Conservation (phyloP, 2,329 filamentous ascomycete species). For the Ascomycota sp. region DNA sequence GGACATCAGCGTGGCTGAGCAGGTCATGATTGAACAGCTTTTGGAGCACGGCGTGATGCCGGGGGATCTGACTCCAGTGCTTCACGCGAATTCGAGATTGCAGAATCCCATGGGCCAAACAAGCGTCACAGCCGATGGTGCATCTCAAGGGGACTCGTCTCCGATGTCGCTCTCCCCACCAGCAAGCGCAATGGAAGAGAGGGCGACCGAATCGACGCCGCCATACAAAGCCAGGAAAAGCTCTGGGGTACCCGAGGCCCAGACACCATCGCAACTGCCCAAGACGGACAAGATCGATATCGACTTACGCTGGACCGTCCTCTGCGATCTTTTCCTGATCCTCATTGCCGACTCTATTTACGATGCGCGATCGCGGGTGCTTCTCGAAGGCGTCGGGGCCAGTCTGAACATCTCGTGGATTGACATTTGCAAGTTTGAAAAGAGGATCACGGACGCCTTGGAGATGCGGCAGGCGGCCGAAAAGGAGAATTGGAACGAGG, state of each 20-base stretch:
- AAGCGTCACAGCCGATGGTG: conserved; percentile 2
- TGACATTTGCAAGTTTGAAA: conserved; percentile 92
- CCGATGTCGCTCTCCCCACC: conserved; percentile 1
- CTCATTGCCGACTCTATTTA: conserved; percentile 94
- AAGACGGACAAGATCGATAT: conserved; percentile 76
- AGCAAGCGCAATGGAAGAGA: conserved; percentile 17
- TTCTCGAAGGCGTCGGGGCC: conserved; percentile 66
- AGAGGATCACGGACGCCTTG: conserved; percentile 83
- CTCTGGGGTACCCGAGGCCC: conserved; percentile 58
- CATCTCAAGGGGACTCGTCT: conserved; percentile 6
- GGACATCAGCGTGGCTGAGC: conserved; percentile 81
- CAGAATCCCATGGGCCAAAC: conserved; percentile 67
- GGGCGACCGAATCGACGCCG: conserved; percentile 28
- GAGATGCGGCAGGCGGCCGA: conserved; percentile 94
- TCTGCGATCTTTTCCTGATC: conserved; percentile 87
- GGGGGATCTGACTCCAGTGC: conserved; percentile 58
- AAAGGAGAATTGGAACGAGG: conserved; percentile 95
- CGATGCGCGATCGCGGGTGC: conserved; percentile 65
- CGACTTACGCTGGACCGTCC: conserved; percentile 86
- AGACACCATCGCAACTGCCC: conserved; percentile 65
- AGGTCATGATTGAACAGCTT: conserved; percentile 97
- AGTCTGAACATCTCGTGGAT: conserved; percentile 71
- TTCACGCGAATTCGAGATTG: conserved; percentile 84
- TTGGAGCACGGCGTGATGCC: conserved; percentile 80
- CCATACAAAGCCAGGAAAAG: conserved; percentile 43